phyloP scores from a whole-genome alignment of 306 rosid species.

The apple (Malus domestica) region ASM211411v1 NC_041797.1:33570501-33571000 shows the following conservation, averaged over 20 bases:
- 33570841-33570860: constrained; percentile 8
- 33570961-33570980: background rate
- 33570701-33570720: constrained; percentile 81
- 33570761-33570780: constrained; percentile 89
- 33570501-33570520: constrained; percentile 74
- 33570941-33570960: background rate
- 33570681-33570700: constrained; percentile 82
- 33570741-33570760: constrained; percentile 97
- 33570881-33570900: background rate
- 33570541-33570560: background rate
- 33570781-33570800: constrained; percentile 92
- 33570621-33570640: background rate
- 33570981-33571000: too few species aligned
- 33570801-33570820: constrained; percentile 85
- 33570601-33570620: background rate
- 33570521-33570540: constrained; percentile 21
- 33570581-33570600: constrained; percentile 1
- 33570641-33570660: background rate
- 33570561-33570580: constrained; percentile 8
- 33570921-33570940: background rate
- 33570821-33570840: constrained; percentile 23
- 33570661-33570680: constrained; percentile 31
- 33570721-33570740: constrained; percentile 99
- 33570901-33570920: background rate
- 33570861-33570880: background rate